phyloP scores from a whole-genome alignment of 2,329 filamentous ascomycete species.

The Calonectria pteridis region DNA sequence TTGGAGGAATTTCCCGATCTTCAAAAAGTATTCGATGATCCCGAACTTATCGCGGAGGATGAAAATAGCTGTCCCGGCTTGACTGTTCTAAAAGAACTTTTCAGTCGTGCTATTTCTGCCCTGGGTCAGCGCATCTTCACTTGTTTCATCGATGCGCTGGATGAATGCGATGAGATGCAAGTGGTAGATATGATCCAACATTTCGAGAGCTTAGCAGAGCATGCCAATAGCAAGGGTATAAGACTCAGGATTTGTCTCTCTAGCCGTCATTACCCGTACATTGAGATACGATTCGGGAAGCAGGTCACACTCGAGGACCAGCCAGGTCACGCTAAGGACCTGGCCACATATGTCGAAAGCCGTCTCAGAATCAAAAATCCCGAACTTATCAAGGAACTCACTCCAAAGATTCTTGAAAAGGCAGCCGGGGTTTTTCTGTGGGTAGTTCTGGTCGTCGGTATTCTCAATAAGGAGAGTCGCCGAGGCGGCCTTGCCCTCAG shows the following conservation, averaged over 20 bases:
- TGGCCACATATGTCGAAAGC: constrained; percentile 47
- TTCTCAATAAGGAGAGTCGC: constrained; percentile 52
- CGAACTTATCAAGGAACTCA: neutral
- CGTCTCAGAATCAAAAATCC: constrained; percentile 39
- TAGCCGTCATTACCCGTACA: constrained; percentile 60
- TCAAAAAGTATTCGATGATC: constrained; percentile 47
- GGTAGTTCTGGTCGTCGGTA: constrained; percentile 55
- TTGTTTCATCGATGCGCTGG: constrained; percentile 53
- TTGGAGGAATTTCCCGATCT: constrained; percentile 51
- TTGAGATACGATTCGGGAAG: constrained; percentile 47
- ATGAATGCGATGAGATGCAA: constrained; percentile 61
- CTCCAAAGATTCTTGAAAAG: constrained; percentile 48
- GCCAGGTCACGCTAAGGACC: constrained; percentile 51
- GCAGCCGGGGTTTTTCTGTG: constrained; percentile 59
- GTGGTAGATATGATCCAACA: constrained; percentile 57
- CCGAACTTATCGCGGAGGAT: rapidly evolving
- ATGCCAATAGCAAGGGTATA: constrained; percentile 33
- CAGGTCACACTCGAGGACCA: constrained; percentile 51
- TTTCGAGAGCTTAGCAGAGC: constrained; percentile 54
- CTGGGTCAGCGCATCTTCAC: constrained; percentile 9
- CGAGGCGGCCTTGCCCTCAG: constrained; percentile 37
- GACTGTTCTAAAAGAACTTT: constrained; percentile 36
- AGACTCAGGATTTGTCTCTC: constrained; percentile 56
- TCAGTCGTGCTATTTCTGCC: constrained; percentile 34
- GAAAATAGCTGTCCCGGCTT: constrained; percentile 14